Evolutionary conservation across 371 early-diverging fungal genomes (phyloP).

Genomic region (Basidiobolus meristosporus): DNA sequence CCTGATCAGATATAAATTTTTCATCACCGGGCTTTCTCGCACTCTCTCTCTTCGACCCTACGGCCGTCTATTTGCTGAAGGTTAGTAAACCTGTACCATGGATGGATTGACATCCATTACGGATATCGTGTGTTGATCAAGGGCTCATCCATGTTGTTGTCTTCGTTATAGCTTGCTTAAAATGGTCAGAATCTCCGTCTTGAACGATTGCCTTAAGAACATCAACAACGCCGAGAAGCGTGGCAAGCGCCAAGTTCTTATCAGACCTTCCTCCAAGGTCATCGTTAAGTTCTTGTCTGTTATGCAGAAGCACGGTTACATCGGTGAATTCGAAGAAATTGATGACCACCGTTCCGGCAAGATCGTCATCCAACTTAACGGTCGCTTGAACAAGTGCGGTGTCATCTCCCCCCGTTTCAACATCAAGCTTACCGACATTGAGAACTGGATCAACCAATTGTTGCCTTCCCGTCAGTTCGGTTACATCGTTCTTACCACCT

Average conservation of each 20-base stretch:
- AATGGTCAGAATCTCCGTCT: slow-evolving; percentile 81
- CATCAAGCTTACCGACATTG: slow-evolving; percentile 85
- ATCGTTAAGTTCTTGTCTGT: slow-evolving; percentile 94
- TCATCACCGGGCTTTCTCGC: too few relatives aligned
- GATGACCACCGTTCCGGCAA: slow-evolving; percentile 99
- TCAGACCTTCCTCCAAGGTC: slow-evolving; percentile 95
- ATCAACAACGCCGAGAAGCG: slow-evolving; percentile 98
- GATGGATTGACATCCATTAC: too few relatives aligned
- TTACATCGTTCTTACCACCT: slow-evolving; percentile 87
- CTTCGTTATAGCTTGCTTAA: too few relatives aligned
- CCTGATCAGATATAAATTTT: too few relatives aligned
- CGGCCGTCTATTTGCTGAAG: too few relatives aligned
- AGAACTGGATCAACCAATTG: slow-evolving; percentile 95
- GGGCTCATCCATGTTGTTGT: too few relatives aligned
- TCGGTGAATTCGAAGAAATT: slow-evolving; percentile 96
- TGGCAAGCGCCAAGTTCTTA: slow-evolving; percentile 95
- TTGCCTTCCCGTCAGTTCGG: slow-evolving; percentile 99
- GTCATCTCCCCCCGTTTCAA: slow-evolving; percentile 99
- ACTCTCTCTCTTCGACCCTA: too few relatives aligned
- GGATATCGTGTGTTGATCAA: too few relatives aligned
- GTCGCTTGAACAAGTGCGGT: slow-evolving; percentile 99
- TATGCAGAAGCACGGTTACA: slow-evolving; percentile 99
- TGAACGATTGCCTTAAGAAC: slow-evolving; percentile 94
- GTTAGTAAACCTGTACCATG: too few relatives aligned
- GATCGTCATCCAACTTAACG: slow-evolving; percentile 96